Percentiles rank a stretch among this genome's conserved stretches.
Conservation (phyloP, 805 yeast genomes). For the Candida jianshihensis region DNA sequence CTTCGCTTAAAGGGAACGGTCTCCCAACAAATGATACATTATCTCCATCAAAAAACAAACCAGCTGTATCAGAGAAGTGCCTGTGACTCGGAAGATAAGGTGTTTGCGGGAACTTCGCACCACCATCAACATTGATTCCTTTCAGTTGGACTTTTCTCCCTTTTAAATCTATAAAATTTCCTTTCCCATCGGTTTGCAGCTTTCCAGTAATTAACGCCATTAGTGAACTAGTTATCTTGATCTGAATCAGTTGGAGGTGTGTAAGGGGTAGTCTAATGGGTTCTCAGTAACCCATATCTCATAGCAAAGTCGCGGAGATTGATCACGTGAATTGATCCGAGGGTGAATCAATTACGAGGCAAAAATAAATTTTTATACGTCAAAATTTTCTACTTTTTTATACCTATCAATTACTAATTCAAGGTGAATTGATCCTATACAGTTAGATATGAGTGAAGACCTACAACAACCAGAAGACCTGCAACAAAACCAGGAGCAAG, state of each 20-base stretch:
- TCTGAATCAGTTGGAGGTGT: too few species aligned
- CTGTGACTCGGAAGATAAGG: slow-evolving; percentile 41
- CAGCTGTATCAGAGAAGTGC: slow-evolving; percentile 24
- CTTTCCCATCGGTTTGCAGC: slow-evolving; percentile 35
- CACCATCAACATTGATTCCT: slow-evolving; percentile 79
- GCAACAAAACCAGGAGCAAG: slow-evolving; percentile 11
- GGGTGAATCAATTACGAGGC: too few species aligned
- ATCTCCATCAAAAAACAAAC: slow-evolving; percentile 63
- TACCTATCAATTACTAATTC: background rate
- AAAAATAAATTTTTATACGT: background rate
- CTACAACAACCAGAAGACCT: background rate
- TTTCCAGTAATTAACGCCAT: slow-evolving; percentile 19
- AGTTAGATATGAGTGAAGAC: background rate
- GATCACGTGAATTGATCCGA: too few species aligned
- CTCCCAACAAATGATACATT: slow-evolving; percentile 74
- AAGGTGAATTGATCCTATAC: slow-evolving; percentile 4
- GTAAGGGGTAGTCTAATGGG: too few species aligned
- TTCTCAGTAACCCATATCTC: too few species aligned
- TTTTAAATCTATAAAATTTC: slow-evolving; percentile 47
- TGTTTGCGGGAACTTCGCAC: slow-evolving; percentile 57
- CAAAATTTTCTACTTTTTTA: too few species aligned
- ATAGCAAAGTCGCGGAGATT: too few species aligned
- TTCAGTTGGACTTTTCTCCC: slow-evolving; percentile 60
- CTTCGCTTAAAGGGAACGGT: slow-evolving; percentile 74
- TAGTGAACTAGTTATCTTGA: background rate